Percentiles rank a stretch among this genome's conserved stretches.
phyloP scores from a whole-genome alignment of 805 yeast species.

The Geotrichum ghanense region DNA sequence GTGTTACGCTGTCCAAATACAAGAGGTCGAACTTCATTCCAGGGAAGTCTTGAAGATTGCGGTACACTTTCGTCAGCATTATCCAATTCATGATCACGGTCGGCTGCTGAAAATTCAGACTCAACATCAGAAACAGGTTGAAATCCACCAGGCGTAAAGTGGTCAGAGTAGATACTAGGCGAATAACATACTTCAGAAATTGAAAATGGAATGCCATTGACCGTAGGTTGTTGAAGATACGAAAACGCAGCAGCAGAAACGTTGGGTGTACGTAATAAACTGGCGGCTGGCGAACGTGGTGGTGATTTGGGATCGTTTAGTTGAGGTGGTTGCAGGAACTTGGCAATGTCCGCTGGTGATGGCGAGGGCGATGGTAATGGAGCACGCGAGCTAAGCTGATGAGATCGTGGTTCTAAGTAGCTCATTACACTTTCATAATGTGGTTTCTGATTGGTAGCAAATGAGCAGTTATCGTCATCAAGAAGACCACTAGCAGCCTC shows the following conservation, averaged over 20 bases:
- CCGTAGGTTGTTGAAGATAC: background rate
- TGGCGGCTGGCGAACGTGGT: background rate
- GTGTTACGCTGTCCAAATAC: background rate
- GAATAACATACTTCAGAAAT: background rate
- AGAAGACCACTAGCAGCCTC: too few relatives aligned
- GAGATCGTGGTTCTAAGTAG: background rate
- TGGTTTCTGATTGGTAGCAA: background rate
- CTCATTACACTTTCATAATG: slow-evolving; percentile 1
- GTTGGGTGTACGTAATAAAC: background rate
- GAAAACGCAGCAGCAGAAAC: background rate
- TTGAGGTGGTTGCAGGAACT: background rate
- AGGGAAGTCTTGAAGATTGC: background rate
- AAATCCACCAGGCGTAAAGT: background rate
- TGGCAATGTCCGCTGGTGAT: background rate
- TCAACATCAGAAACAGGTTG: background rate
- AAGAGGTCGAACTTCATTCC: background rate
- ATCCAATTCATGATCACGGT: background rate
- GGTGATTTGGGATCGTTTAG: background rate
- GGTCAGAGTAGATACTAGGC: background rate
- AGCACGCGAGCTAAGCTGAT: background rate
- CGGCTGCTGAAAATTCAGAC: background rate
- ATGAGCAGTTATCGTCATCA: background rate
- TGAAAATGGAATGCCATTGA: background rate
- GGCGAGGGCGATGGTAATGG: background rate
- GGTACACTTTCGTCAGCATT: too few relatives aligned